Base-by-base conservation (phyloP, 495 filamentous ascomycete species). In the Niebla homalea region DNA sequence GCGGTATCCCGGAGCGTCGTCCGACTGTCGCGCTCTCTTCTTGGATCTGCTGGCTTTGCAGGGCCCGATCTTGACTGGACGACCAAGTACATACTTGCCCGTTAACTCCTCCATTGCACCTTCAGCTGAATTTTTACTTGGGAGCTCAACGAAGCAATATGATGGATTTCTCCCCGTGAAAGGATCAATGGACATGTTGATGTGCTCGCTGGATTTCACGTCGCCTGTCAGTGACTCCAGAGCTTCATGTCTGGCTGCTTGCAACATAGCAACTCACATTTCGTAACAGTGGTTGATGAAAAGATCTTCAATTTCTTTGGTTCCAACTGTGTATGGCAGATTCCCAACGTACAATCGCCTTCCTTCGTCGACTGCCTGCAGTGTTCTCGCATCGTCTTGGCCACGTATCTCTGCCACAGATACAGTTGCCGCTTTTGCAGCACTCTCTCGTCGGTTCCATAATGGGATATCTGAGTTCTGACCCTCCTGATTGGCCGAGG, bases 141-240 rank as follows among this genome's bases (percentile, higher is more conserved):
- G 51, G 46, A 84, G 71, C 55, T 85, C 80, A 45, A 84, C 74
- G 47, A 84, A 85, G 64, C 81, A 85, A 64, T 84, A 85, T 5
- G 79, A 81, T 3, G 80, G 80, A 60, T 85, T 85, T 14, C 79
- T 64, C 40, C 77, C 77, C 20, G 77, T 80, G 57, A 81, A 77
- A 16, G 79, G 77, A 59, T 85, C 79, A 44, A 81, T 70, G 8
- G 78, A 77, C 59, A 84, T 81, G 58, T 80, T 77, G 51, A 85
- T 78, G 36, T 73, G 73, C 59, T 75, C 70, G 57, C 76, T 67
- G 23, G 55, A 57, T 4, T 38, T 48, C 5, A n/a, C 32, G n/a
- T 36, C 11, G 5, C 19, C 43, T 39, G 43, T 32, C 8, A 32
- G 29, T 8, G 29, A 32, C 10, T 7, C 29, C 3, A 12, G 8